phyloP scores from a whole-genome alignment of 2,329 filamentous ascomycete genomes.

The Hawksworthiomyces lignivorus region DNA sequence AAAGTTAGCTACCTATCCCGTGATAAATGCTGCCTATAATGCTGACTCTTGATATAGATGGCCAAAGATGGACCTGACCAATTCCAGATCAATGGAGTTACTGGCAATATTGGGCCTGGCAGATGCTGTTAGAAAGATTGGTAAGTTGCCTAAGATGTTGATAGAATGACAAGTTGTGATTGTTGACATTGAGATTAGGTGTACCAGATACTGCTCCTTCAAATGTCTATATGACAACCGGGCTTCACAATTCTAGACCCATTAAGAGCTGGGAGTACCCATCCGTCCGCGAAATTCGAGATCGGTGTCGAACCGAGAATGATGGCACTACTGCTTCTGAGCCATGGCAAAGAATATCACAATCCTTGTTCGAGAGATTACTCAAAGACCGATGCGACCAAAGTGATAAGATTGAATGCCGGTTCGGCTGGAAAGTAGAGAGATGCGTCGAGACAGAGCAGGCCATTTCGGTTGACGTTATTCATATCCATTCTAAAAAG shows the following conservation, averaged over 20 bases:
- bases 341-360: slow-evolving; percentile 25
- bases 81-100: slow-evolving; percentile 25
- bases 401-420: slow-evolving; percentile 18
- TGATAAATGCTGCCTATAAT: no score
- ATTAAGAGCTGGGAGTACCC: slow-evolving; percentile 14
- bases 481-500: no score
- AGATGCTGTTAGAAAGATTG: slow-evolving; percentile 17
- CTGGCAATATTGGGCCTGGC: slow-evolving; percentile 22
- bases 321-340: slow-evolving; percentile 25
- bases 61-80: slow-evolving; percentile 29
- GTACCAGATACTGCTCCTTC: no score
- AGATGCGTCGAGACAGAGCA: background rate
- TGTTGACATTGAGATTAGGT: no score
- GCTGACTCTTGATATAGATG: no score
- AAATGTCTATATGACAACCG: slow-evolving; percentile 15
- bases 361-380: slow-evolving; percentile 27
- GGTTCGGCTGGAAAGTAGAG: slow-evolving; percentile 18
- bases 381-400: slow-evolving; percentile 19
- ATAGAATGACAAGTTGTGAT: no score
- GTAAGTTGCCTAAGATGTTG: slow-evolving; percentile 11
- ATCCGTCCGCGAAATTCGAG: slow-evolving; percentile 13
- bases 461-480: no score
- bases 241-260: slow-evolving; percentile 11
- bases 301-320: slow-evolving; percentile 20
- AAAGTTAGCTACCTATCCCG: no score